Base-by-base conservation (phyloP, 2,329 filamentous ascomycete genomes). In the Neocatenulostroma microsporum region DNA sequence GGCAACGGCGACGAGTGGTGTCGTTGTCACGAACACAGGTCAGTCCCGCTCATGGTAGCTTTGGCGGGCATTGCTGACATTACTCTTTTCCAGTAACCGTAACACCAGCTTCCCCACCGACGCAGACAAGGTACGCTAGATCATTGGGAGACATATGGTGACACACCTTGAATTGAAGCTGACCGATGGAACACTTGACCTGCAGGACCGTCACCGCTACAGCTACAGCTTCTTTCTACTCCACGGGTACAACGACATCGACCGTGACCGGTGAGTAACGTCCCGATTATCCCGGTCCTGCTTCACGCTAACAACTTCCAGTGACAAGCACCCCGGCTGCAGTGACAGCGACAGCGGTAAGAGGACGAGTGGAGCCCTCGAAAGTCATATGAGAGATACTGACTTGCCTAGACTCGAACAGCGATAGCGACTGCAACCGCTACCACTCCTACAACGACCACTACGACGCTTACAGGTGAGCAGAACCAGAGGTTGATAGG, bases 401-500 rank as follows among this genome's bases (percentile, higher is more conserved):
- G n/a, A n/a, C n/a, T n/a, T n/a, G n/a, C 25, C 7, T 17, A 17
- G 4, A 30, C 28, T 14, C 14, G 15, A 4, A 30, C 13, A 17
- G 28, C 28, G 14, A 30, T 17, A 17, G 28, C 14, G 15, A 30
- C 28, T 9, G 28, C 28, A 30, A 30, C 28, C 5, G 19, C 28
- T 12, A 17, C 28, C 5, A 17, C 28, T 9, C n/a, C n/a, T n/a
- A n/a, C n/a, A n/a, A 17, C 19, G 4, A 36, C 17, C 14, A 36
- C 33, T 5, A 28, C 23, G 7, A 36, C 33, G 10, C 17, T 36
- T 17, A 36, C 33, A 4, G 33, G 33, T 36, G 25, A 36, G 33
- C 25, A 14, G 25, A n/a, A 5, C 25, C 11, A 8, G 23, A 9
- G 23, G 23, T 8, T 25, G 9, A n/a, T 9, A 25, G 23, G 23